Percentiles rank a stretch among this genome's conserved stretches.
These are phyloP conservation scores for Quercus tomentella DNA, from an alignment of 331 rosid genomes.

Conservation along the genomic window DNA sequence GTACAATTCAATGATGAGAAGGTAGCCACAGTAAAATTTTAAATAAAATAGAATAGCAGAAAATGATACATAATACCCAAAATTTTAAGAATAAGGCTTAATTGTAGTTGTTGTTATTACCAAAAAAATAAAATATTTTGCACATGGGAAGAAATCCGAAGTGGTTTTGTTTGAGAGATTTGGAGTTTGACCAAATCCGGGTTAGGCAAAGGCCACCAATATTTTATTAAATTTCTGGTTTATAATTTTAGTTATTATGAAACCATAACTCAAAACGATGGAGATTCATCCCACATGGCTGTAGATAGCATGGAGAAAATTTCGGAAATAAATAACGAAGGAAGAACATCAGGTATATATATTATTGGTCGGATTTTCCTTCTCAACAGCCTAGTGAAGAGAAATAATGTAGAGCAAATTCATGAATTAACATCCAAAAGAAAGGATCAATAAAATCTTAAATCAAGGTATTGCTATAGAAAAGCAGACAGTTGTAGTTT, in stretches of 20 bases:
- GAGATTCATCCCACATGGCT: neutral
- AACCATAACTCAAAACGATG: neutral
- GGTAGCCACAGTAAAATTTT: too few relatives aligned
- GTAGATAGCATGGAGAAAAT: neutral
- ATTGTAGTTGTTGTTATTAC: neutral
- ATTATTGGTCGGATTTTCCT: neutral
- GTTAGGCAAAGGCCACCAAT: conserved; percentile 10
- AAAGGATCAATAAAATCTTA: too few relatives aligned
- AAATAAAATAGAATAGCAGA: too few relatives aligned
- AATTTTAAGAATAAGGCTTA: too few relatives aligned
- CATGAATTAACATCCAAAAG: too few relatives aligned
- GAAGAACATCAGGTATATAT: neutral
- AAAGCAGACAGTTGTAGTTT: too few relatives aligned
- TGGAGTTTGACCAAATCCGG: conserved; percentile 39
- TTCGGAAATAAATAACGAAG: neutral
- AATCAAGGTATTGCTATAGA: too few relatives aligned
- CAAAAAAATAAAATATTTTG: conserved; percentile 1
- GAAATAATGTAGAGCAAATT: too few relatives aligned
- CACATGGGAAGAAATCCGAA: conserved; percentile 69
- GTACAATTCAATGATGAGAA: too few relatives aligned
- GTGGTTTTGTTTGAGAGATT: conserved; percentile 32
- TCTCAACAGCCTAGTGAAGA: too few relatives aligned
- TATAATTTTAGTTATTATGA: neutral
- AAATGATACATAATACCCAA: too few relatives aligned
- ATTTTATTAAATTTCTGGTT: neutral